Conservation (phyloP, 805 yeast genomes). For the Vanderwaltozyma polyspora region DNA sequence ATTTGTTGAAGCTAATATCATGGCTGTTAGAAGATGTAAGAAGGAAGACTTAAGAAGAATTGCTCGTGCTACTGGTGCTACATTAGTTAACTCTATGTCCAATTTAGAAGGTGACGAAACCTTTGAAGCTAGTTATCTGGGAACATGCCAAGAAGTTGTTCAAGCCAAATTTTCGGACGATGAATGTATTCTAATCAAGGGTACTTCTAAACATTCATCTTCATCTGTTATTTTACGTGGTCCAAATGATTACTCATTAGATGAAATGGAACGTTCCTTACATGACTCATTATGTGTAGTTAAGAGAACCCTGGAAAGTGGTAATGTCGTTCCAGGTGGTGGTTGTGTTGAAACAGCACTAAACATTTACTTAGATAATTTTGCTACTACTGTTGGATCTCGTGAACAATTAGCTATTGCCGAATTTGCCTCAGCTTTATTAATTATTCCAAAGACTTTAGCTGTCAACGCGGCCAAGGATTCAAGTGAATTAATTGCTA, state of each 20-base stretch:
- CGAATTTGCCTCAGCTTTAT: constrained; percentile 84
- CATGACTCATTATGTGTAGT: constrained; percentile 93
- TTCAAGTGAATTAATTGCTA: constrained; percentile 87
- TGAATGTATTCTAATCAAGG: constrained; percentile 87
- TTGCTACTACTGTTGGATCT: constrained; percentile 95
- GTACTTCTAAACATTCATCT: constrained; percentile 83
- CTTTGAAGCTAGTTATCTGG: constrained; percentile 74
- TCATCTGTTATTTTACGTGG: constrained; percentile 91
- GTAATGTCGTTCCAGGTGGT: constrained; percentile 95
- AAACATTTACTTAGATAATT: constrained; percentile 87
- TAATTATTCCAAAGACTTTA: constrained; percentile 89
- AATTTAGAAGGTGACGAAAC: constrained; percentile 94
- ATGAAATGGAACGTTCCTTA: constrained; percentile 96
- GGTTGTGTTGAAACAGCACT: constrained; percentile 98
- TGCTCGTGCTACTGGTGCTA: constrained; percentile 97
- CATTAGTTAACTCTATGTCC: constrained; percentile 73
- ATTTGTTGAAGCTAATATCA: constrained; percentile 81
- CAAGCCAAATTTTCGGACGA: constrained; percentile 92
- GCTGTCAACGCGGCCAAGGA: constrained; percentile 98
- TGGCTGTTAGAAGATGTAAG: constrained; percentile 95
- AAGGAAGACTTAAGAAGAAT: constrained; percentile 94
- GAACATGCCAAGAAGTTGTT: constrained; percentile 79
- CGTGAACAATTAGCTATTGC: constrained; percentile 97
- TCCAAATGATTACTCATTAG: constrained; percentile 86
- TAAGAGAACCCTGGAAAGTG: constrained; percentile 90